Conservation (phyloP, 495 filamentous ascomycete genomes). For the Cetradonia linearis region DNA sequence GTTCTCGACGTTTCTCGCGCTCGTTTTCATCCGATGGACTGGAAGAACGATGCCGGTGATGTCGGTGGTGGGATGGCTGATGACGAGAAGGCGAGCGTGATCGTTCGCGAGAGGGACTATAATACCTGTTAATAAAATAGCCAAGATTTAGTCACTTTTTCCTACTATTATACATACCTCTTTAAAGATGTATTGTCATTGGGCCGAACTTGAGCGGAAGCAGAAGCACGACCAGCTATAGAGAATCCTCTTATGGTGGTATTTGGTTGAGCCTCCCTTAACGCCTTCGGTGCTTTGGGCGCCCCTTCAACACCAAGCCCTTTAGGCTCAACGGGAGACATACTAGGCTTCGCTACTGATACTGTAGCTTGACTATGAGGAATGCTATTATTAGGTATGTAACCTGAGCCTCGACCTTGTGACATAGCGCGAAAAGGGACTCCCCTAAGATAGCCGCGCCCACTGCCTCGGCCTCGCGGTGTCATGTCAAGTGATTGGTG, state of each 20-base stretch:
- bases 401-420: conserved; percentile 24
- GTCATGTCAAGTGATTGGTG: conserved; percentile 14
- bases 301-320: conserved; percentile 64
- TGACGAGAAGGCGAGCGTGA: conserved; percentile 35
- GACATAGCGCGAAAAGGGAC: conserved; percentile 28
- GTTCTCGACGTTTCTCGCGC: conserved; percentile 41
- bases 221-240: conserved; percentile 27
- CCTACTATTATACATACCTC: conserved; percentile 31
- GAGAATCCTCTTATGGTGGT: conserved; percentile 34
- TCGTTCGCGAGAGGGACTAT: conserved; percentile 28
- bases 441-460: conserved; percentile 19
- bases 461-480: conserved; percentile 17
- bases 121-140: conserved; percentile 16
- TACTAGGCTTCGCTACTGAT: conserved; percentile 20
- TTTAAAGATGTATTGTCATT: conserved; percentile 23
- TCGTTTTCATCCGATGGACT: conserved; percentile 39
- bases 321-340: conserved; percentile 32
- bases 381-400: conserved; percentile 18
- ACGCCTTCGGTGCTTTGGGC: conserved; percentile 85
- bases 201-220: conserved; percentile 25
- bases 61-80: conserved; percentile 43
- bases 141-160: neutral
- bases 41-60: conserved; percentile 48
- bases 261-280: conserved; percentile 77
- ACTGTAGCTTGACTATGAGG: conserved; percentile 19